These are phyloP conservation scores for Backusella luteola DNA, from an alignment of 192 early-diverging fungal species.

Conservation along the genomic window DNA sequence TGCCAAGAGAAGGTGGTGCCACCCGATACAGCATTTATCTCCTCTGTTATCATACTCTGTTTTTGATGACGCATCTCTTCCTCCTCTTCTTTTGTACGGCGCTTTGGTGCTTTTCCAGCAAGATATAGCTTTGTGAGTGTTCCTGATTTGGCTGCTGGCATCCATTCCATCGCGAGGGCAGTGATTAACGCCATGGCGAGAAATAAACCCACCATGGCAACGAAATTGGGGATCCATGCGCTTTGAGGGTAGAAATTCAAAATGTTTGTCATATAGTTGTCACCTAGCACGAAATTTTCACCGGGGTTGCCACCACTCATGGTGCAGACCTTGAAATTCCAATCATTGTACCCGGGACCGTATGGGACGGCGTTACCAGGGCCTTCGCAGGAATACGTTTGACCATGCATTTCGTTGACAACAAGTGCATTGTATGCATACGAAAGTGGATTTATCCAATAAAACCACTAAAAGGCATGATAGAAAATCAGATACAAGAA, in stretches of 20 bases:
- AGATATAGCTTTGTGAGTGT: constrained; percentile 49
- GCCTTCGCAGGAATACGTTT: constrained; percentile 18
- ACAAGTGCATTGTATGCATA: constrained; percentile 71
- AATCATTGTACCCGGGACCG: constrained; percentile 45
- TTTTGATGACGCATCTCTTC: constrained; percentile 2
- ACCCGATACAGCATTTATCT: constrained; percentile 33
- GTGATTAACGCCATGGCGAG: constrained; percentile 35
- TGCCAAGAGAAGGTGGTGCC: constrained; percentile 69
- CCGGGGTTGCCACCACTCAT: constrained; percentile 51
- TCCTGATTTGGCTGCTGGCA: constrained; percentile 58
- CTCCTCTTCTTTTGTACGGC: not conserved
- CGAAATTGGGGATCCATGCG: constrained; percentile 50
- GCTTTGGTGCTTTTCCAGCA: constrained; percentile 25
- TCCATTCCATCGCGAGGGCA: constrained; percentile 51
- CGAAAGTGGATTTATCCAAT: constrained; percentile 69
- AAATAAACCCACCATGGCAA: constrained; percentile 32
- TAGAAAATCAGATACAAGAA: no score
- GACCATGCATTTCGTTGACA: constrained; percentile 61
- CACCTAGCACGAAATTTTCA: constrained; percentile 43
- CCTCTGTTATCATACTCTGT: constrained; percentile 14
- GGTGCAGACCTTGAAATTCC: constrained; percentile 55
- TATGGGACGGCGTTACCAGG: constrained; percentile 36
- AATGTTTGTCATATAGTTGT: constrained; percentile 45
- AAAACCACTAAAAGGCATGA: constrained; percentile 41
- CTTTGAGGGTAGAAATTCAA: constrained; percentile 48